Base-by-base conservation (phyloP, 2,329 filamentous ascomycete genomes). In the Eurotiales sp. region DNA sequence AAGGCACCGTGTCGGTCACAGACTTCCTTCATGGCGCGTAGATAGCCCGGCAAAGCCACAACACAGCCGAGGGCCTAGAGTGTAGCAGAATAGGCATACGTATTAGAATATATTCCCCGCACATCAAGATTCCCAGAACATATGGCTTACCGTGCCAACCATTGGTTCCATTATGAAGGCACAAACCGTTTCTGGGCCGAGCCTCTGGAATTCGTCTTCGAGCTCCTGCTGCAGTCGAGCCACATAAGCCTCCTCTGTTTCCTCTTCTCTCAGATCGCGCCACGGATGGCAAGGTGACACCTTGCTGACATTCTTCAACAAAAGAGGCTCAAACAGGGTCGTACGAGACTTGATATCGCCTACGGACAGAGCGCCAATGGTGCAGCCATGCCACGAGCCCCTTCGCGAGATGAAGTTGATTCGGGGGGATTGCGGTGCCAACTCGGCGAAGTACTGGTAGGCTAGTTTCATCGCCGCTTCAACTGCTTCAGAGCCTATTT, bases 151-250 rank as follows among this genome's bases (percentile, higher is more conserved):
- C 5, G 85, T 83, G 3, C 86, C 85, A 12, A 87, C 85, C 1
- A 91, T 77, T 0, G 87, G 84, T 65, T 91, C 87, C 1, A 84
- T 83, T 21, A 90, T 76, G 60, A 91, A 89, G 0, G 84, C 86
- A 48, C 82, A 85, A 1, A 90, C 84, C 0, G 74, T 86, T 0
- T 82, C 75, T 0, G 85, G 79, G 0, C 85, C 87, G 0, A 88
- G 63, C 1, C 76, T 68, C 53, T 78, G 72, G 56, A 91, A 88
- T 56, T 87, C 83, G 2, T 69, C 73, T 7, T 89, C 86, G 1
- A 92, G 72, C 62, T 90, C 85, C 3, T 76, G 65, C 0, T 80
- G 80, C 8, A 89, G 73, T 15, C 83, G 74, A 1, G 65, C 61
- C 0, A 87, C 80, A 53, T 88, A 90, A 1, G 77, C 72, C 1